phyloP scores from a whole-genome alignment of 129 eudicot genomes.

The Dittrichia graveolens region DNA sequence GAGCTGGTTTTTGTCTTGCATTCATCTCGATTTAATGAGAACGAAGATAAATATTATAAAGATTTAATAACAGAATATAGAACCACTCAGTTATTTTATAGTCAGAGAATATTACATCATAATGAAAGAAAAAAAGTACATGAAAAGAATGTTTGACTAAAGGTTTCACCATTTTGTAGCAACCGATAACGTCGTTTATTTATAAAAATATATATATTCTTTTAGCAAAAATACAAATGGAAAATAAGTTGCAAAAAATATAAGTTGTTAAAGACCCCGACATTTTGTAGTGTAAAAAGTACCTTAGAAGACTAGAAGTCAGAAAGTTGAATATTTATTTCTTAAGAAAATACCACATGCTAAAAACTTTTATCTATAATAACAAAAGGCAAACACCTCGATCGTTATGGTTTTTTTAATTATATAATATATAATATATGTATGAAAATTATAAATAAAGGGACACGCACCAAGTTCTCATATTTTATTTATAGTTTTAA shows the following conservation, averaged over 20 bases:
- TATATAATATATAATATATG: too few relatives aligned
- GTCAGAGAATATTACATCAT: not conserved
- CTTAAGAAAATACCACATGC: constrained; percentile 16
- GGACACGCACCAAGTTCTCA: too few relatives aligned
- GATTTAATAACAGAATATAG: too few relatives aligned
- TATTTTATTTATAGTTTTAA: too few relatives aligned
- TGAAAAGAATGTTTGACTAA: constrained; percentile 13
- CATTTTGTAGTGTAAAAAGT: not conserved
- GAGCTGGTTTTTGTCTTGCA: too few relatives aligned
- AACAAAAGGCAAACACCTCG: not conserved
- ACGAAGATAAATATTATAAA: too few relatives aligned
- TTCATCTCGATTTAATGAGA: too few relatives aligned
- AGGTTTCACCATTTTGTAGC: not conserved
- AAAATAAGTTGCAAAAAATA: not conserved
- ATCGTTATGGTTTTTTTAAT: too few relatives aligned
- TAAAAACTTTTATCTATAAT: constrained; percentile 4
- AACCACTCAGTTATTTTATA: too few relatives aligned
- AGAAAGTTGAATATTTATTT: not conserved
- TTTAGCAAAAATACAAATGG: constrained; percentile 16
- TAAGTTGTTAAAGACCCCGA: not conserved
- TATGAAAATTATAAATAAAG: too few relatives aligned
- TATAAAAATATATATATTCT: constrained; percentile 10
- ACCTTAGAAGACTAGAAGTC: constrained; percentile 17
- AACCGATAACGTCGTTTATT: constrained; percentile 17
- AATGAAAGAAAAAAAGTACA: not conserved